phyloP scores from a whole-genome alignment of 805 yeast species.

The Ogataea glucozyma region DNA sequence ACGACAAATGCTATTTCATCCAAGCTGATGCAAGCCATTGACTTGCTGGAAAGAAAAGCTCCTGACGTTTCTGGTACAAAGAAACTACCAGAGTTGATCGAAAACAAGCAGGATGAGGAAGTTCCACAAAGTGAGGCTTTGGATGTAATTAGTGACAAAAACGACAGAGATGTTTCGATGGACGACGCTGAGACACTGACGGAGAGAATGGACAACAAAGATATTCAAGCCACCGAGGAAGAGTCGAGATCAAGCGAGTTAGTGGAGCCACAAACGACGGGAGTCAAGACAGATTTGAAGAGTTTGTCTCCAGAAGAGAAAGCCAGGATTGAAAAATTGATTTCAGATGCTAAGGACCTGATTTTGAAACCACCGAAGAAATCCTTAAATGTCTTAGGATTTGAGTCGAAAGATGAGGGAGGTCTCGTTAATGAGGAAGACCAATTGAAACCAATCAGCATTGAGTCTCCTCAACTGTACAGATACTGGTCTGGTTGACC shows the following conservation, averaged over 20 bases:
- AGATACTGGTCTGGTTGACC: slow-evolving; percentile 65
- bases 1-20: slow-evolving; percentile 51
- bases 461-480: slow-evolving; percentile 61
- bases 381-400: slow-evolving; percentile 34
- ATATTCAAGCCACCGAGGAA: too few relatives aligned
- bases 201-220: too few relatives aligned
- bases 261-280: too few relatives aligned
- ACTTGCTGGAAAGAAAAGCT: slow-evolving; percentile 21
- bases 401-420: slow-evolving; percentile 26
- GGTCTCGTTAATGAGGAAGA: slow-evolving; percentile 34
- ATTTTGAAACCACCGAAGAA: slow-evolving; percentile 35
- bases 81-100: too few relatives aligned
- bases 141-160: slow-evolving; percentile 25
- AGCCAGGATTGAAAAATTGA: slow-evolving; percentile 24
- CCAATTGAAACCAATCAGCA: slow-evolving; percentile 54
- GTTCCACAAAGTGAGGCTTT: slow-evolving; percentile 8
- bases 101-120: slow-evolving; percentile 2
- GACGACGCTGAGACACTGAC: neutral
- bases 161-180: slow-evolving; percentile 6
- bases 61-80: too few relatives aligned
- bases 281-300: too few relatives aligned
- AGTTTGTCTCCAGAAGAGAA: slow-evolving; percentile 14
- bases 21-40: slow-evolving; percentile 45
- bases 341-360: slow-evolving; percentile 32
- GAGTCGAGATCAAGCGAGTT: too few relatives aligned